A percentile compares a stretch with the other conserved stretches of the same genome.
Conservation (phyloP, 1,284 basidiomycete species). For the Phylloporus gajari region DNA sequence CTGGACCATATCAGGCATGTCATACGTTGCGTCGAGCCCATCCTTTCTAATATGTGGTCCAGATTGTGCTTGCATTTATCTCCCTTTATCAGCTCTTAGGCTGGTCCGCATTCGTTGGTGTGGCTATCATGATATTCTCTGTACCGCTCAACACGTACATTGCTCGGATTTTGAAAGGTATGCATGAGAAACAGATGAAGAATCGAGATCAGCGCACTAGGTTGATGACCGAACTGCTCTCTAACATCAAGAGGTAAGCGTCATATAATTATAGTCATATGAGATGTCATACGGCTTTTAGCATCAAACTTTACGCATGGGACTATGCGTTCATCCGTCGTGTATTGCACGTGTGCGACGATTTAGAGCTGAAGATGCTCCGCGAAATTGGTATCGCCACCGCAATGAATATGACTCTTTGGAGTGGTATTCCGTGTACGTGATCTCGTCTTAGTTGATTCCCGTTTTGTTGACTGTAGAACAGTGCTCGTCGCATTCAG, state of each 20-base stretch:
- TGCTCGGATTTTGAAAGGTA: conserved; percentile 78
- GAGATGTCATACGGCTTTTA: conserved; percentile 32
- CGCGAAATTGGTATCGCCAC: conserved; percentile 82
- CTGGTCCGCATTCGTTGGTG: conserved; percentile 92
- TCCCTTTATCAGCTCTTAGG: conserved; percentile 90
- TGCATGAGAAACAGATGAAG: conserved; percentile 89
- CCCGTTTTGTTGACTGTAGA: conserved; percentile 52
- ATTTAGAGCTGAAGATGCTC: conserved; percentile 85
- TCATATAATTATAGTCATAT: neutral
- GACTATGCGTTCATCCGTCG: conserved; percentile 86
- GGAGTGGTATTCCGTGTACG: conserved; percentile 72
- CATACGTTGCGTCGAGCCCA: neutral
- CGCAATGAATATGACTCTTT: conserved; percentile 69
- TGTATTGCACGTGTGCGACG: conserved; percentile 83
- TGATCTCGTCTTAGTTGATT: conserved; percentile 62
- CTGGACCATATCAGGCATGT: conserved; percentile 73
- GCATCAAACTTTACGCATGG: conserved; percentile 87
- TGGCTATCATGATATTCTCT: conserved; percentile 89
- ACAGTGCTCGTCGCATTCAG: conserved; percentile 85
- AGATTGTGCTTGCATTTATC: conserved; percentile 90
- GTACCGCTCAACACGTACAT: conserved; percentile 85
- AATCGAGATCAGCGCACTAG: conserved; percentile 82
- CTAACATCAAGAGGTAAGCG: conserved; percentile 85
- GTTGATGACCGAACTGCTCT: conserved; percentile 84
- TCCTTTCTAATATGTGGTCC: neutral